phyloP scores from a whole-genome alignment of 768 basidiomycete genomes.

The Rubroboletus satanas region DNA sequence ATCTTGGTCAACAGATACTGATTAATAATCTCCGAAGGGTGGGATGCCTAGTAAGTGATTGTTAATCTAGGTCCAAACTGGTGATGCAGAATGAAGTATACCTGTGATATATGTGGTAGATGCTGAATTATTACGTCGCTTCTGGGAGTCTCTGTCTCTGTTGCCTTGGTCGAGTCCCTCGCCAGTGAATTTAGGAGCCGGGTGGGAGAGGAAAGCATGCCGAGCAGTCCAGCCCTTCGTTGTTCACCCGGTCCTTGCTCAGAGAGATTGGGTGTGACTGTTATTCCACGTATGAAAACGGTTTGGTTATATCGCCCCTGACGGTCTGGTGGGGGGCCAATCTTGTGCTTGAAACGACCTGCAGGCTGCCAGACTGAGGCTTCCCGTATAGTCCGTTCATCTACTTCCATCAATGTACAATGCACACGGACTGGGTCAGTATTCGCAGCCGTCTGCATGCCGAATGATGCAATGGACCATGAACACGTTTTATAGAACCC shows the following conservation, averaged over 20 bases:
- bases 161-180: neutral
- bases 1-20: neutral
- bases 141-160: neutral
- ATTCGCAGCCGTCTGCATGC: too few relatives aligned
- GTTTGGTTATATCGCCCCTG: neutral
- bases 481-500: too few relatives aligned
- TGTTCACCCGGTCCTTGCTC: neutral
- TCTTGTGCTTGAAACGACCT: neutral
- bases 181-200: neutral
- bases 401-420: too few relatives aligned
- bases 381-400: too few relatives aligned
- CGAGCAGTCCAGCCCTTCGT: neutral
- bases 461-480: too few relatives aligned
- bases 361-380: too few relatives aligned
- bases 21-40: neutral
- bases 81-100: too few relatives aligned
- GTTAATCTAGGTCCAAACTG: neutral
- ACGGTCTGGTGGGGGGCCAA: neutral
- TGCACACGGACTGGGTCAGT: too few relatives aligned
- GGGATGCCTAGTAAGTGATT: neutral
- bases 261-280: neutral
- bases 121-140: neutral
- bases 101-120: neutral
- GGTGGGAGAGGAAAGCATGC: neutral
- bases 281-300: neutral